These are phyloP conservation scores for Huntiella moniliformis DNA, from an alignment of 2,329 filamentous ascomycete species.

Conservation along the genomic window DNA sequence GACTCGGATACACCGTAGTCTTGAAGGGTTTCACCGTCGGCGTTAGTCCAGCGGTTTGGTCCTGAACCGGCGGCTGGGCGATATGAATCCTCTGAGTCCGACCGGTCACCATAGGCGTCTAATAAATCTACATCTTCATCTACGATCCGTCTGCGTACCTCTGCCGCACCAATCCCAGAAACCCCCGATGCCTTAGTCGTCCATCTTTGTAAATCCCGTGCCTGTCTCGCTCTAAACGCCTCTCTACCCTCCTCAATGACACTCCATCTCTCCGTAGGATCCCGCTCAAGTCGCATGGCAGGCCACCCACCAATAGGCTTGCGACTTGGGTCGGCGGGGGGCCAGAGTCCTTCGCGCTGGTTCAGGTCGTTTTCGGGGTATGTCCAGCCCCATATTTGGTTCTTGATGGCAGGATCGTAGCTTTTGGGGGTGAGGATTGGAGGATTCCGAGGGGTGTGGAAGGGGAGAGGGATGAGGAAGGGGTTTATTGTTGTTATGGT, in stretches of 20 bases:
- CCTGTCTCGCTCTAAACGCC: conserved; percentile 32
- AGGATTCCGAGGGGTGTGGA: conserved; percentile 26
- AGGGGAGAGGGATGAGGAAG: conserved; percentile 50
- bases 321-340: conserved; percentile 44
- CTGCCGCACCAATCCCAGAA: conserved; percentile 33
- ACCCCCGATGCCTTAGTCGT: conserved; percentile 25
- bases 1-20: conserved; percentile 64
- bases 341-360: conserved; percentile 40
- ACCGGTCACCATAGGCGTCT: conserved; percentile 24
- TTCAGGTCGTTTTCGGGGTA: conserved; percentile 69
- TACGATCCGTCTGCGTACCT: conserved; percentile 12
- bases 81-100: conserved; percentile 30
- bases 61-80: too few relatives aligned
- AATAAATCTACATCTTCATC: conserved; percentile 27
- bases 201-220: conserved; percentile 25
- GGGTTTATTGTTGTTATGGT: conserved; percentile 54
- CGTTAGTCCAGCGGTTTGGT: conserved; percentile 41
- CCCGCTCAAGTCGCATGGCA: conserved; percentile 15
- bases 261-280: conserved; percentile 16
- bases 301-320: conserved; percentile 27
- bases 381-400: conserved; percentile 27
- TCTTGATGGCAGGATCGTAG: conserved; percentile 15
- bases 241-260: conserved; percentile 26
- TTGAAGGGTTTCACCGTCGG: conserved; percentile 52
- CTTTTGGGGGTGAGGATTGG: conserved; percentile 20